These are phyloP conservation scores for Thuja plicata DNA, from an alignment of 83 land plant species.

Conservation along the genomic window DNA sequence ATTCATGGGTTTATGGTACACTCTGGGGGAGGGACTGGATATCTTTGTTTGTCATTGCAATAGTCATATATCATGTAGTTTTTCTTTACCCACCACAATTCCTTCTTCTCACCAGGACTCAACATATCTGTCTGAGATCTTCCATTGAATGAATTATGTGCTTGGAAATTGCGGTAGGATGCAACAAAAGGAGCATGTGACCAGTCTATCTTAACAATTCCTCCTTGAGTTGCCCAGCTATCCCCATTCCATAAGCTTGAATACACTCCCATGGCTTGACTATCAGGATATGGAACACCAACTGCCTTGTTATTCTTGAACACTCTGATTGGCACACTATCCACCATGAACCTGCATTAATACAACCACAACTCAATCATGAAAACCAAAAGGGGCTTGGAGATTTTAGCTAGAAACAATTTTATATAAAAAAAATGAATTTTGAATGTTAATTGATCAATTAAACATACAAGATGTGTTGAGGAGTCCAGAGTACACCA, in stretches of 20 bases:
- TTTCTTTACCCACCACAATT: slow-evolving; percentile 30
- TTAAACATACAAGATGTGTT: slow-evolving; percentile 54
- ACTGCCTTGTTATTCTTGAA: slow-evolving; percentile 8
- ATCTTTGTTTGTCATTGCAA: slow-evolving; percentile 40
- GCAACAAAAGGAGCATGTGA: slow-evolving; percentile 17
- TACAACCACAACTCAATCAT: neutral
- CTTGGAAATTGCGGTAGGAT: slow-evolving; percentile 12
- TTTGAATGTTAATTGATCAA: neutral
- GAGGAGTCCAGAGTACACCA: slow-evolving; percentile 55
- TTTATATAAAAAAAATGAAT: neutral
- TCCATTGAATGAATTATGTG: neutral
- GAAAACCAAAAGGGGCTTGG: neutral
- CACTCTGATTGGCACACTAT: neutral
- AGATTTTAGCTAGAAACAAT: neutral
- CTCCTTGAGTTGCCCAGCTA: slow-evolving; percentile 21
- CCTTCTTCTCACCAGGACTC: slow-evolving; percentile 9
- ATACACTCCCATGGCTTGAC: slow-evolving; percentile 18
- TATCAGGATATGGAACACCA: slow-evolving; percentile 12
- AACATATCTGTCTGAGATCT: neutral
- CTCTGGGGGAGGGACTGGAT: slow-evolving; percentile 31
- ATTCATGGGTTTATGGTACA: slow-evolving; percentile 16
- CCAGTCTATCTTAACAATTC: slow-evolving; percentile 11
- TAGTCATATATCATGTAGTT: slow-evolving; percentile 55
- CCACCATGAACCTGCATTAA: neutral
- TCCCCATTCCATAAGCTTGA: slow-evolving; percentile 21